Conservation (phyloP, 495 filamentous ascomycete genomes). For the Bacidia gigantensis region DNA sequence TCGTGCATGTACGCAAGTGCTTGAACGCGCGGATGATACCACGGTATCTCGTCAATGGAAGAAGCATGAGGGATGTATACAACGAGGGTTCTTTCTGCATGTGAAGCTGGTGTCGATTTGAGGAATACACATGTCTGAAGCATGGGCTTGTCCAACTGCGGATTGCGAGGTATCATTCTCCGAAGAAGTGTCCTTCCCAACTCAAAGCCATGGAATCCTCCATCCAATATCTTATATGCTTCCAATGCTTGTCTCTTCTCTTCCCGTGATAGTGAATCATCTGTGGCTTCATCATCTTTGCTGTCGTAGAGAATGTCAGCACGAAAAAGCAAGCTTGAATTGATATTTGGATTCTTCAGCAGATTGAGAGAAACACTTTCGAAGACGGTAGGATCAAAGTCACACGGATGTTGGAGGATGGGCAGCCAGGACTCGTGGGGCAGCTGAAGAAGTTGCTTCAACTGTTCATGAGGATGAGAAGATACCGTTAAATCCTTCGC, state of each 20-base stretch:
- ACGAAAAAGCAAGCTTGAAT: conserved; percentile 67
- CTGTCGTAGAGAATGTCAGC: conserved; percentile 67
- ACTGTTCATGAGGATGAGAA: background rate
- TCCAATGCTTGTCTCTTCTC: conserved; percentile 2
- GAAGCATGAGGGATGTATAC: conserved; percentile 65
- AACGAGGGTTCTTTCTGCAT: conserved; percentile 37
- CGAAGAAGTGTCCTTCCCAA: conserved; percentile 51
- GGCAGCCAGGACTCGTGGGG: conserved; percentile 13
- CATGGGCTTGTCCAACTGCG: conserved; percentile 53
- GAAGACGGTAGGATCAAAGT: conserved; percentile 14
- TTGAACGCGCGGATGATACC: conserved; percentile 68
- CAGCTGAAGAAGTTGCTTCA: conserved; percentile 5
- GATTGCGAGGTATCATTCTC: conserved; percentile 68
- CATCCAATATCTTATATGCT: conserved; percentile 19
- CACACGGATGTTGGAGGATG: conserved; percentile 15
- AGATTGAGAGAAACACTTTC: conserved; percentile 16
- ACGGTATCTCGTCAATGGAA: conserved; percentile 51
- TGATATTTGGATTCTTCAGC: conserved; percentile 64
- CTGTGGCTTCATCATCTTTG: conserved; percentile 8
- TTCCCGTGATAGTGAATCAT: background rate
- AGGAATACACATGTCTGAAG: conserved; percentile 67
- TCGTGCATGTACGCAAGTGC: conserved; percentile 62
- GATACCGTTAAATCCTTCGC: background rate
- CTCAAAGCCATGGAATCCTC: conserved; percentile 36
- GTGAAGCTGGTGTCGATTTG: conserved; percentile 5